These are phyloP conservation scores for Trichoderma sp. DNA, from an alignment of 2,329 filamentous ascomycete species.

Conservation along the genomic window DNA sequence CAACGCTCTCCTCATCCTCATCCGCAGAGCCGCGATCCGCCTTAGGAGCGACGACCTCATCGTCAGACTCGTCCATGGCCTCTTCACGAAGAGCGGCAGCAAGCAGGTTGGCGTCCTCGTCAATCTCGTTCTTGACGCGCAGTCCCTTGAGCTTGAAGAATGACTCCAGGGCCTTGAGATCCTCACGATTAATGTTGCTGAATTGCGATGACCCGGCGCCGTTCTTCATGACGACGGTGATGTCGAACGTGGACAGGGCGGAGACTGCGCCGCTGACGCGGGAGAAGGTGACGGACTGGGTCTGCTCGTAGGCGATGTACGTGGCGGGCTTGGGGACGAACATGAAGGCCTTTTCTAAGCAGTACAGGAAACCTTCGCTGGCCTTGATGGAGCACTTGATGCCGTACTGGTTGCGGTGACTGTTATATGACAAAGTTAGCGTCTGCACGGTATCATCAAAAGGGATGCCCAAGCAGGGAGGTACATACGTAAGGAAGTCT, in stretches of 20 bases:
- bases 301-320: constrained; percentile 94
- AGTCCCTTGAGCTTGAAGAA: constrained; percentile 97
- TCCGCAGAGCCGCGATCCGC: constrained; percentile 87
- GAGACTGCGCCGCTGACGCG: constrained; percentile 92
- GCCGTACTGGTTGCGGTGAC: constrained; percentile 87
- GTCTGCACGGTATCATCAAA: not conserved
- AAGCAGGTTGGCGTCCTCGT: constrained; percentile 81
- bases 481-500: constrained; percentile 75
- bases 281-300: constrained; percentile 88
- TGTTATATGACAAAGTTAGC: constrained; percentile 27
- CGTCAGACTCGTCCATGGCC: constrained; percentile 79
- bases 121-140: constrained; percentile 97
- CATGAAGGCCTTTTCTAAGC: constrained; percentile 96
- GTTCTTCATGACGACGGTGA: constrained; percentile 86
- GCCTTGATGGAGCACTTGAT: constrained; percentile 99
- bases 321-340: constrained; percentile 98
- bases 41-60: constrained; percentile 68
- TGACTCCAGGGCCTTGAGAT: constrained; percentile 91
- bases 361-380: constrained; percentile 96
- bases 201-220: constrained; percentile 90
- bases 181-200: constrained; percentile 98
- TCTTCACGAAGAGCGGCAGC: constrained; percentile 81
- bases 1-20: constrained; percentile 91
- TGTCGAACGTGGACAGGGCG: constrained; percentile 93
- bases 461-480: not conserved